Conservation (phyloP, 2,329 filamentous ascomycete genomes). For the Xylaria sp. region DNA sequence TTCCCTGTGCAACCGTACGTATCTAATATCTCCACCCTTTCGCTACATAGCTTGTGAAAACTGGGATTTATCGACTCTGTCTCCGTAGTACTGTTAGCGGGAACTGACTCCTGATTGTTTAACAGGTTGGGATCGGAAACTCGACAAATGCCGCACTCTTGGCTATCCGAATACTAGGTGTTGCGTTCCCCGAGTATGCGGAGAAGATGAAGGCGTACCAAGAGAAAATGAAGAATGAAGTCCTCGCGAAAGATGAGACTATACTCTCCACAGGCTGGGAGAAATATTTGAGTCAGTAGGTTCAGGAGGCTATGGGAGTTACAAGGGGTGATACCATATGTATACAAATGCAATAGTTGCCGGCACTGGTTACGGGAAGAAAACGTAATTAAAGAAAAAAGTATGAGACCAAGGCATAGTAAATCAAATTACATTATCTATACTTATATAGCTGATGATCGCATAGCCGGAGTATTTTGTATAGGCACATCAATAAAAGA, state of each 20-base stretch:
- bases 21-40: neutral
- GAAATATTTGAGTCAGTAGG: neutral
- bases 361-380: neutral
- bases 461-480: slow-evolving; percentile 10
- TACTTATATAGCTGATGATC: neutral
- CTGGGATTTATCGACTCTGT: neutral
- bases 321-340: neutral
- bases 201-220: slow-evolving; percentile 71
- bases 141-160: slow-evolving; percentile 80
- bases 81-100: neutral
- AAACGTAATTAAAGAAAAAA: neutral
- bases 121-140: slow-evolving; percentile 77
- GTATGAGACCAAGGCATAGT: neutral
- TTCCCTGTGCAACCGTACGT: slow-evolving; percentile 72
- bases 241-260: slow-evolving; percentile 50
- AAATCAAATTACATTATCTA: neutral
- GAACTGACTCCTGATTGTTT: slow-evolving; percentile 12
- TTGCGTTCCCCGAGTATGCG: slow-evolving; percentile 65
- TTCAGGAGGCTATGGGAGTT: neutral
- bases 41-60: neutral
- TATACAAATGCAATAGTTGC: neutral
- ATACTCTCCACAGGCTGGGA: neutral
- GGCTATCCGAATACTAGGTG: slow-evolving; percentile 75
- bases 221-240: slow-evolving; percentile 70
- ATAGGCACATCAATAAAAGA: slow-evolving; percentile 13